Percentiles rank a stretch among this genome's conserved stretches.
These are phyloP conservation scores for Metschnikowia aberdeeniae DNA, from an alignment of 805 yeast species.

Conservation along the genomic window DNA sequence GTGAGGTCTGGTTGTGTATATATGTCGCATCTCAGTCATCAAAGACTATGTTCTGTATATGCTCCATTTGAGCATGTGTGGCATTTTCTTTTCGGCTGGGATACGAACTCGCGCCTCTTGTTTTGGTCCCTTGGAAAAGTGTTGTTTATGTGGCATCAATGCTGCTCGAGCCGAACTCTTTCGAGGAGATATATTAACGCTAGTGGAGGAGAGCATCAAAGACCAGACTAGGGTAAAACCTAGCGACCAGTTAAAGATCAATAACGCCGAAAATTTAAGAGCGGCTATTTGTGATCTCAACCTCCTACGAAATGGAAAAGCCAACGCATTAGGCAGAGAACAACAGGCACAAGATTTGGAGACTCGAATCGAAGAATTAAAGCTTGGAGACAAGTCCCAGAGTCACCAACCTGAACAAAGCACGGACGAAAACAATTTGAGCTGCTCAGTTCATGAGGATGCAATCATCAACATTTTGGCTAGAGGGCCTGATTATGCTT, in stretches of 20 bases:
- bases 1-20: too few species aligned
- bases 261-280: conserved; percentile 10
- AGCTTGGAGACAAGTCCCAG: not conserved
- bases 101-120: not conserved
- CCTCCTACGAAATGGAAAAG: conserved; percentile 1
- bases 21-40: too few species aligned
- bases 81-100: conserved; percentile 12
- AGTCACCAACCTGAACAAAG: not conserved
- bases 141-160: not conserved
- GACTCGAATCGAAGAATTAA: not conserved
- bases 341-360: not conserved
- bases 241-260: conserved; percentile 26
- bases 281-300: not conserved
- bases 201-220: conserved; percentile 9
- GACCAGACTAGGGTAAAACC: conserved; percentile 6
- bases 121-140: not conserved
- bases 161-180: conserved; percentile 4
- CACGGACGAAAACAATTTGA: not conserved
- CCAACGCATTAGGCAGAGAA: not conserved
- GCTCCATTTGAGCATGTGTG: conserved; percentile 13
- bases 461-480: conserved; percentile 32
- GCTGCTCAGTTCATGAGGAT: not conserved
- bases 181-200: conserved; percentile 2
- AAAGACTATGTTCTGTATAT: conserved; percentile 16
- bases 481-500: conserved; percentile 62